Conservation (phyloP, 192 early-diverging fungal species). For the Paraglomus brasilianum region DNA sequence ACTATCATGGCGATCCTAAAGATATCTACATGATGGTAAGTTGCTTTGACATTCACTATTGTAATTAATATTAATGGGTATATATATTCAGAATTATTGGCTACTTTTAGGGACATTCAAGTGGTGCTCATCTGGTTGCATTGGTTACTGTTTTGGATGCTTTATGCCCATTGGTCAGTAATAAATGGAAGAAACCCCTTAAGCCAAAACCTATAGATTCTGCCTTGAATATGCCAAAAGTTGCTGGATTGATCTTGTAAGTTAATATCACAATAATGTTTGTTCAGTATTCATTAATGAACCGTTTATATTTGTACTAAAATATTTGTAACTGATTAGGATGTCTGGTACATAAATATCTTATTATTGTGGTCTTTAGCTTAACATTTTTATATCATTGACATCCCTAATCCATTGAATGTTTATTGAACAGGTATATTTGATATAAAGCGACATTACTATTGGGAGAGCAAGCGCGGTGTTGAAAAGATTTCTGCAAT, state of each 20-base stretch:
- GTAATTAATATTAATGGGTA: neutral
- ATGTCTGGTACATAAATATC: no score
- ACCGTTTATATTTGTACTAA: no score
- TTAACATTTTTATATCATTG: neutral
- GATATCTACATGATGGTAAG: slow-evolving; percentile 47
- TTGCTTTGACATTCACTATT: neutral
- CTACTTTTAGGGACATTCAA: slow-evolving; percentile 41
- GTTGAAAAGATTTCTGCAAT: slow-evolving; percentile 58
- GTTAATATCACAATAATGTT: neutral
- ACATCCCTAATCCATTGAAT: no score
- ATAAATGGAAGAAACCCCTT: neutral
- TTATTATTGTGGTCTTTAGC: neutral
- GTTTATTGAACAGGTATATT: slow-evolving; percentile 50
- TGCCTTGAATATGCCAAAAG: slow-evolving; percentile 7
- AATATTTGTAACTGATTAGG: no score
- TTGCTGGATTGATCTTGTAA: slow-evolving; percentile 27
- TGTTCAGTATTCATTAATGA: no score
- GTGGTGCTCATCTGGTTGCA: slow-evolving; percentile 44
- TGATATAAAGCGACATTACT: slow-evolving; percentile 47
- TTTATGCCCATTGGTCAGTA: slow-evolving; percentile 23
- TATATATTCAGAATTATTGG: slow-evolving; percentile 3
- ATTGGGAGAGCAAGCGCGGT: slow-evolving; percentile 51
- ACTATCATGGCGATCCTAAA: slow-evolving; percentile 33
- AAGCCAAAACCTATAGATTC: slow-evolving; percentile 21
- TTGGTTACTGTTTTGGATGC: slow-evolving; percentile 40